Evolutionary conservation across 306 rosid genomes (phyloP), one percentile per base, ranked within the genome.

Genomic region (Castanospermum australe): DNA sequence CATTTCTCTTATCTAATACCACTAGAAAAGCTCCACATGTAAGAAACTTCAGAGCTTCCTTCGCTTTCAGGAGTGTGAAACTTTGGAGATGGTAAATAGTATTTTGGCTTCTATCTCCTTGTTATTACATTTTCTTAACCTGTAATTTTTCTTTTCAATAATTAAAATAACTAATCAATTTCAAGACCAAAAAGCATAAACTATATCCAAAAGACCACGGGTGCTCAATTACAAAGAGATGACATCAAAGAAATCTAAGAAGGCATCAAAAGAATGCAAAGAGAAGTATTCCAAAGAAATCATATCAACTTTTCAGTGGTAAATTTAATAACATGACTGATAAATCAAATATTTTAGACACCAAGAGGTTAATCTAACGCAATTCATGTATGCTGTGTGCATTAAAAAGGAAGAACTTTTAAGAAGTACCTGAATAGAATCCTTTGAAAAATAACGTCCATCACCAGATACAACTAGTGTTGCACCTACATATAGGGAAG

Each of bases 381-480:
- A n/a, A n/a, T n/a, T n/a, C n/a, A n/a, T n/a, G n/a, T n/a, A n/a
- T n/a, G n/a, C n/a, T n/a, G n/a, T n/a, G n/a, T 21, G 51, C 52
- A 67, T 33, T 5, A 44, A 41, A 54, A 81, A 62, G 61, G 51
- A 54, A 70, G 39, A 65, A 25, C 18, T 36, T 15, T 30, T 35
- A 28, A 36, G 61, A 84, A 44, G 73, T 48, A 93, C 99, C 99
- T 90, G 99, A 81, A 96, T 89, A 67, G 97, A 96, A 15, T 91
- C 98, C 94, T 93, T 88, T 22, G 99, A 91, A 71, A 57, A 96
- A 83, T 93, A 93, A 75, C 99, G 99, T 41, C 99, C 99, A 90
- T 96, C 99, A 44, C 99, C 98, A 68, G 99, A 96, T 57, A 93
- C 98, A 89, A 96, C 98, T 38, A 96, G 90, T 38, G 94, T 91